Evolutionary conservation across 345 rosid species (phyloP).

Genomic region (Raphanus sativus): DNA sequence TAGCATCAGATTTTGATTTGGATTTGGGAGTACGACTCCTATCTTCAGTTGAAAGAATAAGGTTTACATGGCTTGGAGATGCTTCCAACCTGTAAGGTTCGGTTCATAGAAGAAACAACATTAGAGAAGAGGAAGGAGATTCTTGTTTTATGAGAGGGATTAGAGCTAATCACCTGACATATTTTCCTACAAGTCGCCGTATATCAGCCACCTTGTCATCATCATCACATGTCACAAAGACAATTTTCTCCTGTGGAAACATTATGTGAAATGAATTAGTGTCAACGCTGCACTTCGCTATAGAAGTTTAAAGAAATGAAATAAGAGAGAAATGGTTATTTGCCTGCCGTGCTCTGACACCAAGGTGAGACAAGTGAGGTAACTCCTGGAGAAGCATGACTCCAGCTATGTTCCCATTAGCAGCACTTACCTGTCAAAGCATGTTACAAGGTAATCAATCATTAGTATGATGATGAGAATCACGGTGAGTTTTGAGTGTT

Average conservation of each 20-base stretch:
- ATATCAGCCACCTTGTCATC: conserved; percentile 67
- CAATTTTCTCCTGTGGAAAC: conserved; percentile 77
- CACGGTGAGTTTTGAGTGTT: background rate
- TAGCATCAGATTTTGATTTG: conserved; percentile 19
- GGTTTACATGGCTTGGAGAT: conserved; percentile 60
- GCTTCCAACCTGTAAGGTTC: conserved; percentile 73
- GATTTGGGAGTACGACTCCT: conserved; percentile 13
- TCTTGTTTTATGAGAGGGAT: background rate
- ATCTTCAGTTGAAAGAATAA: conserved; percentile 48
- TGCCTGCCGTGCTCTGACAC: conserved; percentile 97
- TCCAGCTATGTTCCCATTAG: conserved; percentile 72
- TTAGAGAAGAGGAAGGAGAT: conserved; percentile 13
- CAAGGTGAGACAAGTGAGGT: conserved; percentile 99
- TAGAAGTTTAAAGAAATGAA: background rate
- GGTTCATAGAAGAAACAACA: conserved; percentile 14
- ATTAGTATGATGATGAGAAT: conserved; percentile 16
- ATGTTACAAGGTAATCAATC: background rate
- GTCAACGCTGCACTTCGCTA: conserved; percentile 7
- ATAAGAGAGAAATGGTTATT: conserved; percentile 31
- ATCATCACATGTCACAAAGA: conserved; percentile 93
- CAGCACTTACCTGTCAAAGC: conserved; percentile 72
- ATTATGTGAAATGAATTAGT: conserved; percentile 14
- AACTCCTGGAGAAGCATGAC: conserved; percentile 90
- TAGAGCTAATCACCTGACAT: conserved; percentile 54
- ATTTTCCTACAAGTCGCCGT: conserved; percentile 66